Conservation (phyloP, 139 green algal genomes). For the Chlamydomonas sphaeroides region DNA sequence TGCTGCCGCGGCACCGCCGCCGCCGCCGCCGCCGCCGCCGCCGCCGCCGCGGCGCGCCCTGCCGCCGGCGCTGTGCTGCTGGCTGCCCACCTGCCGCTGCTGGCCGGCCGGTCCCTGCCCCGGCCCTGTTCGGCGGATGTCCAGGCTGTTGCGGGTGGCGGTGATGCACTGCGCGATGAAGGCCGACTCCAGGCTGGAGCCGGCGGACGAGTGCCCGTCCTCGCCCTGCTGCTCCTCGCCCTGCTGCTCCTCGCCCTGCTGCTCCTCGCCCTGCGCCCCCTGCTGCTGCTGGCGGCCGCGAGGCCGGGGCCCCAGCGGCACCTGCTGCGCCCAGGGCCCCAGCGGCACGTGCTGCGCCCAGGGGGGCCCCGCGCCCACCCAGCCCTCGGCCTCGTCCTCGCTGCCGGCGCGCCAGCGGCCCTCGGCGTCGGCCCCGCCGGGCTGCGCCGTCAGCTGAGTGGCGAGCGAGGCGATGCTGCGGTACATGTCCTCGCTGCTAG, state of each 20-base stretch:
- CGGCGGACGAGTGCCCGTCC: too few species aligned
- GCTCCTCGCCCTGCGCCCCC: background rate
- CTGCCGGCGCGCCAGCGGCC: too few species aligned
- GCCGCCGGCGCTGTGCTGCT: too few species aligned
- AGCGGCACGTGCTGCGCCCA: too few species aligned
- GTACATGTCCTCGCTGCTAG: constrained; percentile 15
- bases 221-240: background rate
- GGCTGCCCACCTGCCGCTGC: too few species aligned
- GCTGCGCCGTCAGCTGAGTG: too few species aligned
- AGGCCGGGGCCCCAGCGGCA: background rate
- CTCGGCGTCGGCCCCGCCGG: too few species aligned
- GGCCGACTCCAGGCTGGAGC: constrained; percentile 16
- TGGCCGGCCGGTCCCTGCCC: too few species aligned
- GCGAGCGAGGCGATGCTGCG: constrained; percentile 18
- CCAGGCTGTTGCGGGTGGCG: constrained; percentile 20
- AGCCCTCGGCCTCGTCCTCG: too few species aligned
- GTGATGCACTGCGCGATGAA: constrained; percentile 24
- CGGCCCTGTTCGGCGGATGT: background rate
- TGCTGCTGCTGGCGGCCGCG: background rate
- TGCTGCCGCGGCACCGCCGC: background rate
- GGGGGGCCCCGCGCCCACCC: too few species aligned
- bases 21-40: background rate
- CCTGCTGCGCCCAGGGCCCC: background rate
- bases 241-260: background rate
- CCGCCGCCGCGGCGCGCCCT: too few species aligned